phyloP scores from a whole-genome alignment of 306 rosid species.

The Carpinus fangiana region DNA sequence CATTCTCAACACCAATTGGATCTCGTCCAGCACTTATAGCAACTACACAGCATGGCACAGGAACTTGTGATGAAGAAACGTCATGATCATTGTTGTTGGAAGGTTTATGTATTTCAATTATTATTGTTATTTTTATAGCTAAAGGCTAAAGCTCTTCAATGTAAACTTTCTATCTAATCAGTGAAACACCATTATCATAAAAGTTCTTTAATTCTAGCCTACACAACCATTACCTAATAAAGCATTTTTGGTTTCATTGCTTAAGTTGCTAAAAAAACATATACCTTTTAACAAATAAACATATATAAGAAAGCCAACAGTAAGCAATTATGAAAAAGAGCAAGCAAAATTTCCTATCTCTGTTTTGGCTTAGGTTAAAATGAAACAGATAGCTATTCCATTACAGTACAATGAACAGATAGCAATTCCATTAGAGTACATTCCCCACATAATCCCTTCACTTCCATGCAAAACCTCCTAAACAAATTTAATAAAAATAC shows the following conservation, averaged over 20 bases:
- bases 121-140: too few species aligned
- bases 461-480: slow-evolving; percentile 16
- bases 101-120: too few species aligned
- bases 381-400: too few species aligned
- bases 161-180: too few species aligned
- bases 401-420: too few species aligned
- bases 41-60: too few species aligned
- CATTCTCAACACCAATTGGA: too few species aligned
- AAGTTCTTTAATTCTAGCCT: not conserved
- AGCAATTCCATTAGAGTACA: not conserved
- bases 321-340: slow-evolving; percentile 14
- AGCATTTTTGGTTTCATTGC: slow-evolving; percentile 7
- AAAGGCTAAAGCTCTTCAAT: too few species aligned
- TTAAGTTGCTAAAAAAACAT: not conserved
- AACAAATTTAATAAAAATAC: not conserved
- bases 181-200: not conserved
- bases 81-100: too few species aligned
- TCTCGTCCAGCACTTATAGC: too few species aligned
- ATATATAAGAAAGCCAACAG: not conserved
- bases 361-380: not conserved
- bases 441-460: slow-evolving; percentile 22
- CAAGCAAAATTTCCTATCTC: slow-evolving; percentile 12
- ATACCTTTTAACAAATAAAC: not conserved
- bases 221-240: not conserved
- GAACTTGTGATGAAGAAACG: too few species aligned